A percentile compares a stretch with the other conserved stretches of the same genome.
Evolutionary conservation across 2,329 filamentous ascomycete species (phyloP).

Genomic region (Botrytis hyacinthi): DNA sequence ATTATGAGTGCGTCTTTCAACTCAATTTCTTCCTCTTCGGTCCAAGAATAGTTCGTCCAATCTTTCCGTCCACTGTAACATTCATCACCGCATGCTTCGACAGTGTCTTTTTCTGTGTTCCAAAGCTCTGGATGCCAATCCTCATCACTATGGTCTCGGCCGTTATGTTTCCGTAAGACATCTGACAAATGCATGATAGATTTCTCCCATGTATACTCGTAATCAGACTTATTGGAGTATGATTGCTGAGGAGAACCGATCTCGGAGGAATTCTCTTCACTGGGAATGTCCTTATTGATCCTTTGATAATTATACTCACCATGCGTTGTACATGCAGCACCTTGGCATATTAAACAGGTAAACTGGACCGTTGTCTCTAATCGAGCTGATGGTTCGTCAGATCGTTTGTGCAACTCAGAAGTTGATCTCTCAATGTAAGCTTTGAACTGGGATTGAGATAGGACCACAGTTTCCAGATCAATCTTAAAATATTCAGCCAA

Average conservation of each 20-base stretch:
- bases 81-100: background rate
- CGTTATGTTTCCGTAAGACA: slow-evolving; percentile 26
- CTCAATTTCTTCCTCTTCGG: background rate
- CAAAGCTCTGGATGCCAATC: slow-evolving; percentile 7
- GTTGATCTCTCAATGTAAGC: slow-evolving; percentile 28
- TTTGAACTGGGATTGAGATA: slow-evolving; percentile 28
- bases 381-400: background rate
- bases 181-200: slow-evolving; percentile 28
- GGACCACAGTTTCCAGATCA: slow-evolving; percentile 26
- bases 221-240: slow-evolving; percentile 19
- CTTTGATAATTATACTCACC: slow-evolving; percentile 29
- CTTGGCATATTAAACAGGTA: slow-evolving; percentile 35
- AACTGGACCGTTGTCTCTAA: slow-evolving; percentile 32
- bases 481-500: slow-evolving; percentile 28
- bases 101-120: slow-evolving; percentile 1
- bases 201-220: slow-evolving; percentile 25
- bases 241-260: background rate
- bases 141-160: slow-evolving; percentile 12
- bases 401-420: background rate
- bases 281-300: slow-evolving; percentile 19
- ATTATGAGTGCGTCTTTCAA: slow-evolving; percentile 25
- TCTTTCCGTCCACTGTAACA: background rate
- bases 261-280: slow-evolving; percentile 21
- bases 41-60: background rate
- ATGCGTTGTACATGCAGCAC: slow-evolving; percentile 36